These are phyloP conservation scores for Cicer yamashitae DNA, from an alignment of 306 rosid genomes.

Conservation along the genomic window DNA sequence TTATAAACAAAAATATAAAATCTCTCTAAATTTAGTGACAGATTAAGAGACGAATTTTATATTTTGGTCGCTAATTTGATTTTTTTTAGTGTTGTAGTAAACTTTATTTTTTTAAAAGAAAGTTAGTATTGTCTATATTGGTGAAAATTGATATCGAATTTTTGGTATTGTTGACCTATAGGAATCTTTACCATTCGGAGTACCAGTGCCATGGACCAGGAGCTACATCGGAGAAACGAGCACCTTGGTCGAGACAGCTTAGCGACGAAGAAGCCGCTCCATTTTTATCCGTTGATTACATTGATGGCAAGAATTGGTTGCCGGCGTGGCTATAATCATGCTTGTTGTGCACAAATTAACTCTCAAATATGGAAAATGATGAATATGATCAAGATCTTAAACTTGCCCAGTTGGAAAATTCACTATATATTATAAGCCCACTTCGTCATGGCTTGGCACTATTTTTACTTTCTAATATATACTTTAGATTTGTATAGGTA, in stretches of 20 bases:
- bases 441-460: too few species aligned
- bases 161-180: constrained; percentile 36
- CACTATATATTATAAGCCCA: not conserved
- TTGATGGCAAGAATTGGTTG: constrained; percentile 73
- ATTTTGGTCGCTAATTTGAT: not conserved
- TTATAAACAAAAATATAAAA: too few species aligned
- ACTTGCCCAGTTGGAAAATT: not conserved
- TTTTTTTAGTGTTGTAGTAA: not conserved
- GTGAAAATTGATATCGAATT: not conserved
- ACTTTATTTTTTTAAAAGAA: too few species aligned
- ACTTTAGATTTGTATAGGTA: too few species aligned
- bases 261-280: constrained; percentile 55
- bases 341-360: not conserved
- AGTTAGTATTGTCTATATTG: not conserved
- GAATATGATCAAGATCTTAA: not conserved
- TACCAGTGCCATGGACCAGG: constrained; percentile 75
- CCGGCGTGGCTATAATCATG: constrained; percentile 62
- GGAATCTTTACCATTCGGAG: constrained; percentile 69
- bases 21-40: too few species aligned
- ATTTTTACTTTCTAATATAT: too few species aligned
- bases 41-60: too few species aligned
- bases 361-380: not conserved
- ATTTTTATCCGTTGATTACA: constrained; percentile 58
- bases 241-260: constrained; percentile 66
- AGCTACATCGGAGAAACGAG: constrained; percentile 43